phyloP scores from a whole-genome alignment of 371 early-diverging fungal genomes.

The Mucor ambiguus region DNA sequence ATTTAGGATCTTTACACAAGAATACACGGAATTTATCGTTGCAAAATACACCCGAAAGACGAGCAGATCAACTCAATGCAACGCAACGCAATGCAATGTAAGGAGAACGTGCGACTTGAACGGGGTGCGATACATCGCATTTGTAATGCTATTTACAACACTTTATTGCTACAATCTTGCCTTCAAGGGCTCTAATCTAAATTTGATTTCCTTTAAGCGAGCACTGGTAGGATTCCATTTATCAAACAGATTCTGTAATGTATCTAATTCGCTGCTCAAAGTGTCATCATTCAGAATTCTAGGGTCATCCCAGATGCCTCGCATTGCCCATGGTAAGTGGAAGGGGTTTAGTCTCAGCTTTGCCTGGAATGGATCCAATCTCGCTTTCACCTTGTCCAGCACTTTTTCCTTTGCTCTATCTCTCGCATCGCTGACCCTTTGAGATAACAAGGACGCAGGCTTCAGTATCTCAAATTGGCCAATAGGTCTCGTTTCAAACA shows the following conservation, averaged over 20 bases:
- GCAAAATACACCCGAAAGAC: not conserved
- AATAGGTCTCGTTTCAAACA: constrained; percentile 41
- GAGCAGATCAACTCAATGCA: not conserved
- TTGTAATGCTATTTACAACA: not conserved
- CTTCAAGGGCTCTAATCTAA: constrained; percentile 77
- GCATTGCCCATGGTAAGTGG: constrained; percentile 89
- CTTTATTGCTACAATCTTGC: constrained; percentile 25
- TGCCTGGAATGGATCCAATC: constrained; percentile 50
- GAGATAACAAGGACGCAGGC: not conserved
- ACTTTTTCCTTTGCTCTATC: constrained; percentile 6
- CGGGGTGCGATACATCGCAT: not conserved
- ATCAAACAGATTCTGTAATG: constrained; percentile 63
- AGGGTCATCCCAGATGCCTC: constrained; percentile 74
- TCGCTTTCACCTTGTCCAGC: constrained; percentile 21
- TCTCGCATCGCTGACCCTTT: not conserved
- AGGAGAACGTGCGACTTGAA: not conserved
- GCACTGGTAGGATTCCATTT: constrained; percentile 79
- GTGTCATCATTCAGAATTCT: constrained; percentile 49
- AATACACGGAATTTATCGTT: not conserved
- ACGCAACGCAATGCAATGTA: not conserved
- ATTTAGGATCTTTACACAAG: not conserved
- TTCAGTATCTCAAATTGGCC: constrained; percentile 16
- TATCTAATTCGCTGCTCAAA: constrained; percentile 61
- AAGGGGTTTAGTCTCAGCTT: constrained; percentile 74
- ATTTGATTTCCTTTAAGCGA: constrained; percentile 78